Evolutionary conservation across 495 filamentous ascomycete genomes (phyloP), one percentile per base, ranked within the genome.

Genomic region (Neurospora africana): DNA sequence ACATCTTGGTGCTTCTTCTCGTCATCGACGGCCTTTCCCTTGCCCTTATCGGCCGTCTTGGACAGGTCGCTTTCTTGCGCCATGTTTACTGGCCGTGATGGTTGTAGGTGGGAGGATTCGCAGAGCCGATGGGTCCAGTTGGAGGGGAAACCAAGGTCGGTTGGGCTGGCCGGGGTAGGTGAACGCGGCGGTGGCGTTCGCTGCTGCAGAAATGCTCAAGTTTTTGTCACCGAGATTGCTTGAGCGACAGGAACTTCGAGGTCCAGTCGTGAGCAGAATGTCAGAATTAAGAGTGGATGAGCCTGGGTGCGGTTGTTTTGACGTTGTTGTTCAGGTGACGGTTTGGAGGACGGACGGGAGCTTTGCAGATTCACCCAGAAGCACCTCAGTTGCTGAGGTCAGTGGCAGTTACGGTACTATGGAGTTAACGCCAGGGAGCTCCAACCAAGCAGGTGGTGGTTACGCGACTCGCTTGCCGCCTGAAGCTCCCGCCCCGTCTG

Each of bases 1-100:
- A 86, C 85, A 58, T 90, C 89, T 71, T 91, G 88, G 33, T 83
- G 78, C 79, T 91, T 92, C 82, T 87, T 89, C 37, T 81, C 76
- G 72, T 83, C 86, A 71, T 90, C 87, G 71, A 89, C 86, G 73
- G 89, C 90, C 86, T 97, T 99, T 78, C 90, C 94, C 87, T 98
- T 98, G 82, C 94, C 95, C 86, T 98, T 98, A 84, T 97, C 94
- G 81, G 89, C 86, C 79, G 89, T 83, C 82, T 91, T 93, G 81
- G 91, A 87, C 86, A 89, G 87, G 84, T 95, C 92, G 83, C 92
- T 93, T 81, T 94, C 92, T 86, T 96, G 90, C 82, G 93, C 92
- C 95, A 99, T 98, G 79, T 19, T 65, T 19, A 15, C 15, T 33
- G 27, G 53, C 33, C 13, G 53, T 65, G 53, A 72, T 85, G 68